Evolutionary conservation across 2,329 filamentous ascomycete species (phyloP), one percentile per base, ranked within the genome.

Genomic region (Colletotrichum sidae): DNA sequence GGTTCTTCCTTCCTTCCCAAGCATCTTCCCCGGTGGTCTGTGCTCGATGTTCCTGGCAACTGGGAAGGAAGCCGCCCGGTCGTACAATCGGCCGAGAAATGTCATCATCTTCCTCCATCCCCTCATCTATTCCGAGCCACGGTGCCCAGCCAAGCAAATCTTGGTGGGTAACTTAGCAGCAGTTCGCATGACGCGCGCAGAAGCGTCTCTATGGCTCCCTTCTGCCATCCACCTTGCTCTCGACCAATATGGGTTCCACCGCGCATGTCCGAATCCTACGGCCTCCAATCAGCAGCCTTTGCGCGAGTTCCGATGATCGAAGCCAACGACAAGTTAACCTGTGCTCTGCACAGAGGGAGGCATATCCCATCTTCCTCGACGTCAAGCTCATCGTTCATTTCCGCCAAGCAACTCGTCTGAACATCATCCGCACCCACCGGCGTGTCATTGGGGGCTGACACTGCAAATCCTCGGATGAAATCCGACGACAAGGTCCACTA

Each of bases 381-480:
- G 45, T 47, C 56, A 49, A 55, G 58, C 57, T 15, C 49, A 15
- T 56, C 49, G 15, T 17, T 17, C 17, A 17, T 17, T 17, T 17
- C 17, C 17, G 17, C 17, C 17, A 17, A 17, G 17, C 17, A 17
- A 17, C 33, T 13, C 44, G 53, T 67, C 53, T 42, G 59, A 55
- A 49, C 59, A 52, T 39, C 41, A 12, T 15, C 6, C 47, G n/a
- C 38, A 50, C 37, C 17, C 37, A 35, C 45, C 49, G 46, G 12
- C 38, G 37, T 62, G 52, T 17, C 53, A 56, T 17, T 44, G 52
- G 46, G 52, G 52, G 46, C 52, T 47, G 41, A 51, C 42, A 62
- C 33, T 50, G 58, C 57, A 55, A 62, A 44, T 65, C 42, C 52
- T 65, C 58, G 52, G 62, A 57, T 62, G 62, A 56, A 65, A 56